Evolutionary conservation across 306 rosid species (phyloP), one percentile per base, ranked within the genome.

Genomic region (Rosa rugosa): DNA sequence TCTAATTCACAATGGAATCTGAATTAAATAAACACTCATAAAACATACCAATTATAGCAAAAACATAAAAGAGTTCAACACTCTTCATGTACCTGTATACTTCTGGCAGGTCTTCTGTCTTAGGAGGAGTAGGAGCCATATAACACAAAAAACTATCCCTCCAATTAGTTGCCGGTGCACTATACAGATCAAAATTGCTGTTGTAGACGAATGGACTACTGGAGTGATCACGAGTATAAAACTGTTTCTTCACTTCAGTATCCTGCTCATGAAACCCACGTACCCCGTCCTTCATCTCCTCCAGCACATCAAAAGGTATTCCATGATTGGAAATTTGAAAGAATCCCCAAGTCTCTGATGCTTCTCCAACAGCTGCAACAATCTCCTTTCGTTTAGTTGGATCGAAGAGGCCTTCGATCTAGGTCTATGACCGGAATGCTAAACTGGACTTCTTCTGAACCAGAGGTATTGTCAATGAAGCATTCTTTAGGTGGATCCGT

Each of bases 291-390:
- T 76, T 79, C 71, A 73, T 79, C 72, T 85, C 86, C 63, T 88
- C 84, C 13, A 88, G 11, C 47, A 81, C 84, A 51, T 46, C 36
- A 41, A 6, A 14, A 31, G 89, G 75, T 53, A 88, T 75, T 34
- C 89, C 91, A 77, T 88, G 91, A 70, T 81, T 85, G 12, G 71
- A 66, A 46, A 85, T 45, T 27, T 88, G 91, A 51, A 88, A 88
- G 44, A 85, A 85, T 0, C 91, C 91, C 75, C 84, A 83, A 11
- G 63, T 82, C 88, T 86, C 74, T 0, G 81, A 80, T 45, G 88
- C 88, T 13, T 77, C 82, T 65, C 73, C 36, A 4, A 89, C 75
- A 36, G 51, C 67, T 2, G 78, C 81, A 10, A 83, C 76, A 7
- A 85, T 72, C 72, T 78, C 72, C 27, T 22, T 72, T 22, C 79